Base-by-base conservation (phyloP, 2,329 filamentous ascomycete genomes). In the Exophiala mesophila region DNA sequence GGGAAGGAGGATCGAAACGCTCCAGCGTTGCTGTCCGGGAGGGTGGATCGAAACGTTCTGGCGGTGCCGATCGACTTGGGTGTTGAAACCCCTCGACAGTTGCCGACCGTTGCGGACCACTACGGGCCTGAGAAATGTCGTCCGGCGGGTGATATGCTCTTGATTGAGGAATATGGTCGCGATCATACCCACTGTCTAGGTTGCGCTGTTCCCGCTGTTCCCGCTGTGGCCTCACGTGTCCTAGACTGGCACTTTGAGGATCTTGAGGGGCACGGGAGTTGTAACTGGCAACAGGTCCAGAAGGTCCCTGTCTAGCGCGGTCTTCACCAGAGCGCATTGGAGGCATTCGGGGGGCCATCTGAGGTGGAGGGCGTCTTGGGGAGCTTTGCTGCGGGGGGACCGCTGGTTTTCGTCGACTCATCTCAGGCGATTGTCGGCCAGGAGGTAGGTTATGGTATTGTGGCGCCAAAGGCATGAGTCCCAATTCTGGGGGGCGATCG, bases 81-180 rank as follows among this genome's bases (percentile, higher is more conserved):
- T n/a, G n/a, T n/a, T n/a, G n/a, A n/a, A n/a, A n/a, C n/a, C n/a
- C n/a, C n/a, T n/a, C n/a, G n/a, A n/a, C n/a, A n/a, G n/a, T n/a
- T 18, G 32, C 9, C 12, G 32, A 15, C n/a, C 16, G 32, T 19
- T 34, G 32, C 4, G 20, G 32, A 19, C 12, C 12, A 18, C 26
- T 55, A 53, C 29, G 60, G 56, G n/a, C 60, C 60, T 54, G 71
- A 63, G 54, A 71, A 65, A 55, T 66, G 56, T 74, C 72, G 44
- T 75, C 20, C 13, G 44, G 38, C 47, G 49, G 34, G 46, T 44
- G 9, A 34, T 48, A 39, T 3, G 45, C 44, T 18, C 26, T 43
- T 16, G 45, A 43, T 12, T 44, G 36, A 3, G 45, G 44, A 20
- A 43, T 44, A 26, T 45, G 42, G 24, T 51, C 48, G 28, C 39